Base-by-base conservation (phyloP, 1,284 basidiomycete species). In the Ganoderma sinense region DNA sequence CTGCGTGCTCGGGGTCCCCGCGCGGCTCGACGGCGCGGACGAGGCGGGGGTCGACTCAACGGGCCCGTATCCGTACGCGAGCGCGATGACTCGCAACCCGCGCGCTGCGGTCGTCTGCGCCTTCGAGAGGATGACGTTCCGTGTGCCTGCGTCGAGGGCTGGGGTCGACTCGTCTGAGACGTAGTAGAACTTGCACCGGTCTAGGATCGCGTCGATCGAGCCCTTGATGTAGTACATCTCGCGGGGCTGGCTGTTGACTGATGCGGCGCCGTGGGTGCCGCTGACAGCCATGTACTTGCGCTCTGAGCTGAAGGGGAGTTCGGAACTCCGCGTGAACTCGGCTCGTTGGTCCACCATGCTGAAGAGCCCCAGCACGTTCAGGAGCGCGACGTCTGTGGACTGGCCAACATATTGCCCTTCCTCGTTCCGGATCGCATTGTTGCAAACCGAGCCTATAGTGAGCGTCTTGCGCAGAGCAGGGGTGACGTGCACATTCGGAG, bases 201-300 rank as follows among this genome's bases (percentile, higher is more conserved):
- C 89, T 62, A 99, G 85, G 55, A 98, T 90, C 36, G 91, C 88
- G 74, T 99, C 97, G 73, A 97, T 92, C 7, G 97, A 94, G 40
- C 97, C 97, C 79, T 98, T 98, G 80, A 97, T 89, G 83, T 97
- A 98, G 78, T 93, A 93, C 80, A 92, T 89, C 76, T 97, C 95
- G 5, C 78, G 76, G 16, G 65, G 73, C 7, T 73, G 40, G 10
- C 71, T 69, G 62, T 87, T 85, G 11, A 84, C 78, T 20, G 68
- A 62, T 51, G 78, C 69, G 56, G 76, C 51, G 74, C 77, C 74
- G 80, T 92, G 88, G 13, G 85, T 78, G 16, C 97, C 97, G 61
- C 90, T 92, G 69, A 98, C 91, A 5, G 92, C 91, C 94, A 98
- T 98, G 78, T 88, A 96, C 82, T 98, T 99, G 71, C 89, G 87